Conservation (phyloP, 306 rosid species). For the Heteromeles arbutifolia region DNA sequence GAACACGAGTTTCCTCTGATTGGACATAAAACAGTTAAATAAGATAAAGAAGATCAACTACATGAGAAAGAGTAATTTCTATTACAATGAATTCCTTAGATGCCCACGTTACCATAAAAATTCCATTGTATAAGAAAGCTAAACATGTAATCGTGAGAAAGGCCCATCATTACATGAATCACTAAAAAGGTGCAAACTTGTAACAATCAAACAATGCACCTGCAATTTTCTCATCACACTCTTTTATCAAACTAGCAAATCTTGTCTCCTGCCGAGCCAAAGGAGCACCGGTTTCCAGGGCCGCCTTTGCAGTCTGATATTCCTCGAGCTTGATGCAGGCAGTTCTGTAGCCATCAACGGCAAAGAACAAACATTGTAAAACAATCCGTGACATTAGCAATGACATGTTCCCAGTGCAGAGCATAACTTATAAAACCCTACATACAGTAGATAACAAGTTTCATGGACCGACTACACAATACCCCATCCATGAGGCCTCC, state of each 20-base stretch:
- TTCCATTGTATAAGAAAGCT: background rate
- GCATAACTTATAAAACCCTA: background rate
- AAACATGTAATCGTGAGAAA: background rate
- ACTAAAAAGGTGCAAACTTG: background rate
- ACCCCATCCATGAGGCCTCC: background rate
- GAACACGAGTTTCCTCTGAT: conserved; percentile 55
- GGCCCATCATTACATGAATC: background rate
- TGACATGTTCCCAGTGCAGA: background rate
- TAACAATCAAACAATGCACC: conserved; percentile 33
- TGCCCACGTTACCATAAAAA: background rate
- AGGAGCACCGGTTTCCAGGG: conserved; percentile 64
- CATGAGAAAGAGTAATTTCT: conserved; percentile 2
- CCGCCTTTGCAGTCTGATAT: conserved; percentile 79
- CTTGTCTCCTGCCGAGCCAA: conserved; percentile 47
- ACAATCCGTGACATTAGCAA: background rate
- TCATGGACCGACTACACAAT: background rate
- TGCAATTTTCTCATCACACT: conserved; percentile 61
- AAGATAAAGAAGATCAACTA: background rate
- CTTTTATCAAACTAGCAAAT: conserved; percentile 47
- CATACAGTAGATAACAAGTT: background rate
- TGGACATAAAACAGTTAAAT: conserved; percentile 21
- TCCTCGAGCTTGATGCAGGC: conserved; percentile 89
- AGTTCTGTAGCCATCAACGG: conserved; percentile 33
- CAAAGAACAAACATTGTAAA: background rate
- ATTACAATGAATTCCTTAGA: background rate